Conservation (phyloP, 2,329 filamentous ascomycete species). For the Aspergillus clavatus region DNA sequence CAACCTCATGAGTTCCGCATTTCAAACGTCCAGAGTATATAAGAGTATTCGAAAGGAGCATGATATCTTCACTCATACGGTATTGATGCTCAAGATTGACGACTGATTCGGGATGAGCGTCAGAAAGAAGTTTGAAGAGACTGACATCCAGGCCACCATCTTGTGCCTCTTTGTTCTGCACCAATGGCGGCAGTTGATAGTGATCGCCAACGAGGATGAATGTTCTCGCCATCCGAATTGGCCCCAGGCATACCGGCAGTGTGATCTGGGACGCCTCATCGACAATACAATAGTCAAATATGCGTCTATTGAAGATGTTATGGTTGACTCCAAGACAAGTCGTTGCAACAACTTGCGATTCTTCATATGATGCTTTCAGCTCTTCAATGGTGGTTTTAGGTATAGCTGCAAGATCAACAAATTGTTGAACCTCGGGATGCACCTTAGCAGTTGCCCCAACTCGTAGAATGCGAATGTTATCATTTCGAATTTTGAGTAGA, state of each 20-base stretch:
- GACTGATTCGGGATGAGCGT: conserved; percentile 79
- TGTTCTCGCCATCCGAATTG: conserved; percentile 84
- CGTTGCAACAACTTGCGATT: conserved; percentile 83
- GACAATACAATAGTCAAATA: conserved; percentile 97
- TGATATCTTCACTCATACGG: conserved; percentile 96
- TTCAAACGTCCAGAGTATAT: conserved; percentile 90
- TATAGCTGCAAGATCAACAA: conserved; percentile 71
- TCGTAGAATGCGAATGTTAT: conserved; percentile 74
- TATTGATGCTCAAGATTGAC: conserved; percentile 94
- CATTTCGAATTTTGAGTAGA: conserved; percentile 78
- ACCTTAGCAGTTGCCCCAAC: conserved; percentile 81
- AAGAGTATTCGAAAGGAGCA: conserved; percentile 85
- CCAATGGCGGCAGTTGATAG: conserved; percentile 88
- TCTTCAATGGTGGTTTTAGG: conserved; percentile 75
- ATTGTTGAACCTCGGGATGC: conserved; percentile 79
- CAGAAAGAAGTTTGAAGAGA: conserved; percentile 88
- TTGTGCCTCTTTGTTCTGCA: conserved; percentile 84
- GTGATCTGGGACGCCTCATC: conserved; percentile 98
- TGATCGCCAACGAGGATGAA: conserved; percentile 97
- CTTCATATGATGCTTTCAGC: conserved; percentile 76
- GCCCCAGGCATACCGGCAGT: conserved; percentile 86
- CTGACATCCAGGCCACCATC: conserved; percentile 85
- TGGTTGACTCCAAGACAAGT: conserved; percentile 93
- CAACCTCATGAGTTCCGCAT: conserved; percentile 76
- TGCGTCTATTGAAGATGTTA: conserved; percentile 76